phyloP scores from a whole-genome alignment of 495 filamentous ascomycete species.

The Podospora comata region DNA sequence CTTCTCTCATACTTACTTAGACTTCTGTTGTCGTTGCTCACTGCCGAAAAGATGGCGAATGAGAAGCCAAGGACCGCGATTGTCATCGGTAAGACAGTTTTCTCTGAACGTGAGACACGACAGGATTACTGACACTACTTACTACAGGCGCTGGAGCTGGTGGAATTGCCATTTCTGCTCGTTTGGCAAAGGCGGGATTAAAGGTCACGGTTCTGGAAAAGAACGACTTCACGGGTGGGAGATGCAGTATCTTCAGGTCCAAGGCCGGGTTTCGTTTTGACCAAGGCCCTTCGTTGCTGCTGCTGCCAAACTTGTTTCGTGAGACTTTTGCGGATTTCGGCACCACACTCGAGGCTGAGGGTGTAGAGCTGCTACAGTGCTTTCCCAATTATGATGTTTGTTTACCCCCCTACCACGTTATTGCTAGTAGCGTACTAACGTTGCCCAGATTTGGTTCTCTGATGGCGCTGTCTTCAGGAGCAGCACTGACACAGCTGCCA shows the following conservation, averaged over 20 bases:
- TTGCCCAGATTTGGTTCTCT: constrained; percentile 42
- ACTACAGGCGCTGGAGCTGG: constrained; percentile 61
- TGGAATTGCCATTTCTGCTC: constrained; percentile 63
- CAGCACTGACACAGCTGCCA: constrained; percentile 56
- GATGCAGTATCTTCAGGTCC: constrained; percentile 57
- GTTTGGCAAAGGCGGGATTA: constrained; percentile 63
- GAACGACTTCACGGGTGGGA: constrained; percentile 62
- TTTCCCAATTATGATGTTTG: constrained; percentile 68
- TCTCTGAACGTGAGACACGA: not conserved
- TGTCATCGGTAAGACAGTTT: constrained; percentile 15
- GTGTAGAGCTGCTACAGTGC: constrained; percentile 61
- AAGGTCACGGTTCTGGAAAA: constrained; percentile 66
- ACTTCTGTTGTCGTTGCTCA: not conserved
- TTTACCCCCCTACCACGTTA: constrained; percentile 5
- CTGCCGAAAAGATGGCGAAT: not conserved
- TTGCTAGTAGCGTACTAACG: not conserved
- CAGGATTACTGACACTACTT: not conserved
- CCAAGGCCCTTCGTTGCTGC: constrained; percentile 65
- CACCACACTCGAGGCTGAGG: constrained; percentile 57
- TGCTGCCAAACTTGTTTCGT: constrained; percentile 63
- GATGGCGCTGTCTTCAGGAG: constrained; percentile 58
- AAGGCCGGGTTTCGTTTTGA: constrained; percentile 61
- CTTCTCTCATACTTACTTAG: not conserved
- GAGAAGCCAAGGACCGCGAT: constrained; percentile 14
- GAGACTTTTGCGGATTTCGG: constrained; percentile 62